Percentiles rank a stretch among this genome's conserved stretches.
Conservation (phyloP, 2,329 filamentous ascomycete genomes). For the Neoscytalidium dimidiatum region DNA sequence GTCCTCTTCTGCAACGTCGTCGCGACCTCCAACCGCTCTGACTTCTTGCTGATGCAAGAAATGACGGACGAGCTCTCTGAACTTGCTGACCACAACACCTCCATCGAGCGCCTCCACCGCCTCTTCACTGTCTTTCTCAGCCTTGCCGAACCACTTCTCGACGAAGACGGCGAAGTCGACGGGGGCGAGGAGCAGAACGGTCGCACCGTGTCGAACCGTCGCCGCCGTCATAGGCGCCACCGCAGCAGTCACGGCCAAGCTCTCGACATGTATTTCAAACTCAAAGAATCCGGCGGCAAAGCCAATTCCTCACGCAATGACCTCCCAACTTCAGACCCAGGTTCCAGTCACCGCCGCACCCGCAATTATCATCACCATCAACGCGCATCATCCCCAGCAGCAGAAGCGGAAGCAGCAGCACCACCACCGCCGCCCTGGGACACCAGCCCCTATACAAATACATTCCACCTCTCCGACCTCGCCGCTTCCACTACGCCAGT, state of each 20-base stretch:
- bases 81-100: conserved; percentile 32
- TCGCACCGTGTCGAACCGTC: not conserved
- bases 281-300: not conserved
- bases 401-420: not conserved
- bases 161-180: not conserved
- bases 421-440: not conserved
- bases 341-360: not conserved
- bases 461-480: conserved; percentile 7
- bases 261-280: conserved; percentile 2
- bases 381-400: too few species aligned
- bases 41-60: conserved; percentile 34
- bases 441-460: not conserved
- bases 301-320: not conserved
- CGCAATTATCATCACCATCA: not conserved
- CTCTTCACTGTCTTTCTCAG: conserved; percentile 32
- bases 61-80: conserved; percentile 32
- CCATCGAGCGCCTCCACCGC: conserved; percentile 31
- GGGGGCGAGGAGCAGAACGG: not conserved
- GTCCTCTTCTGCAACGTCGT: conserved; percentile 40
- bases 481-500: not conserved
- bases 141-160: conserved; percentile 33
- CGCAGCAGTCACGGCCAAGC: not conserved
- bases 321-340: too few species aligned
- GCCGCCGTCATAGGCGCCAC: not conserved
- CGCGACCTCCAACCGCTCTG: conserved; percentile 31